Base-by-base conservation (phyloP, 306 rosid genomes). In the Boehmeria nivea region DNA sequence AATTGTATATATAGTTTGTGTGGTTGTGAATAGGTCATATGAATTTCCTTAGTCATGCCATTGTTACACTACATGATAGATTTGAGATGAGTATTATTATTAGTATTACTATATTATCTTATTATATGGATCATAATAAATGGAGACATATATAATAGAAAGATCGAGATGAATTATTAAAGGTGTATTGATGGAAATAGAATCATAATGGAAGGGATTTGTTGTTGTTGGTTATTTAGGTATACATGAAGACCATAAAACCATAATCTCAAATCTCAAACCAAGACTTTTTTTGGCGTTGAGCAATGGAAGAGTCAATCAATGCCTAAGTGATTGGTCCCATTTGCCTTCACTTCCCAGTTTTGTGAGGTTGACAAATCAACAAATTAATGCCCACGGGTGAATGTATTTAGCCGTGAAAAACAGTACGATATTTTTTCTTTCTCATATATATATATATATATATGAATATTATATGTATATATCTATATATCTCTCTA, bases 141-240 rank as follows among this genome's bases (percentile, higher is more conserved):
- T 40, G 45, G 49, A 39, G 20, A 39, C n/a, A 26, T 17, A 54
- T 40, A 56, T 36, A 37, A 37, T 39, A 37, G 48, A 57, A 21
- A 15, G 28, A 57, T 57, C 12, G 19, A 40, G 61, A 57, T 57
- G 33, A 40, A 57, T 57, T 57, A 57, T 57, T 37, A 57, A 57
- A 57, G 61, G 33, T 57, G 36, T 38, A 2, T 11, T 57, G 61
- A 22, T 39, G 20, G 22, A 37, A 57, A 57, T 38, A 22, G 61
- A 57, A 38, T 36, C 61, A 38, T 36, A 38, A 37, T 13, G 20
- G 43, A 34, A 1, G 43, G 12, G 19, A 2, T 54, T 34, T 33
- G 7, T 23, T 36, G 34, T 22, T 36, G 5, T 20, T 22, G 2
- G 3, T 18, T 33, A 31, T 54, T 34, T 10, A 1, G 26, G n/a